phyloP scores from a whole-genome alignment of 768 basidiomycete genomes.

The Tulasnella sp. region DNA sequence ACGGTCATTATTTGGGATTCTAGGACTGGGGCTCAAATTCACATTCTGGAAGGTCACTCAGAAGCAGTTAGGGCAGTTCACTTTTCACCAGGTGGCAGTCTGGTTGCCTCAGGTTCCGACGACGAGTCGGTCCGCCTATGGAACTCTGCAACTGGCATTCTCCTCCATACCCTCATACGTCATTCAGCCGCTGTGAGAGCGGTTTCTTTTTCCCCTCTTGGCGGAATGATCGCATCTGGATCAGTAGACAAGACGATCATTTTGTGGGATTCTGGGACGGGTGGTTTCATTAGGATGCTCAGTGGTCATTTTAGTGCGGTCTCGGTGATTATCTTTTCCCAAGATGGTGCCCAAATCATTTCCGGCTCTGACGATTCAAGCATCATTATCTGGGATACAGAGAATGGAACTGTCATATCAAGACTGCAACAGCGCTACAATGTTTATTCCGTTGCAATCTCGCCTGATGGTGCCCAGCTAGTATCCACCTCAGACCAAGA shows the following conservation, averaged over 20 bases:
- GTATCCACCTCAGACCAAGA: too few species aligned
- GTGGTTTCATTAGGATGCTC: too few species aligned
- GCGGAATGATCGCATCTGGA: constrained; percentile 2
- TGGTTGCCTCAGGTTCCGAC: not conserved
- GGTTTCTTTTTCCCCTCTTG: constrained; percentile 9
- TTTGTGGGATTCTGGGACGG: not conserved
- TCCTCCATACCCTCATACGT: not conserved
- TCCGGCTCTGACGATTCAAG: too few species aligned
- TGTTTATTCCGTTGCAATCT: too few species aligned
- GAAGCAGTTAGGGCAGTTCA: not conserved
- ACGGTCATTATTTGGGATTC: constrained; percentile 8
- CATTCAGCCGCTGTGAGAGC: not conserved
- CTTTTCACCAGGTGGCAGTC: constrained; percentile 5
- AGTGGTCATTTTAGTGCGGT: too few species aligned
- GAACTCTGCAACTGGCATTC: constrained; percentile 2
- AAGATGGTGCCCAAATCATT: too few species aligned
- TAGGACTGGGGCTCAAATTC: not conserved
- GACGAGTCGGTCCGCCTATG: constrained; percentile 3
- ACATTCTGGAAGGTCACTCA: not conserved
- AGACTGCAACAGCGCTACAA: too few species aligned
- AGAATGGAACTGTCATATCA: too few species aligned
- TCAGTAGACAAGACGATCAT: not conserved
- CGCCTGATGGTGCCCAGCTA: too few species aligned
- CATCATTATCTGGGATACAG: too few species aligned
- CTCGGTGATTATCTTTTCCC: too few species aligned